Evolutionary conservation across 2,329 filamentous ascomycete genomes (phyloP), one percentile per base, ranked within the genome.

Genomic region (Blastomyces gilchristii): DNA sequence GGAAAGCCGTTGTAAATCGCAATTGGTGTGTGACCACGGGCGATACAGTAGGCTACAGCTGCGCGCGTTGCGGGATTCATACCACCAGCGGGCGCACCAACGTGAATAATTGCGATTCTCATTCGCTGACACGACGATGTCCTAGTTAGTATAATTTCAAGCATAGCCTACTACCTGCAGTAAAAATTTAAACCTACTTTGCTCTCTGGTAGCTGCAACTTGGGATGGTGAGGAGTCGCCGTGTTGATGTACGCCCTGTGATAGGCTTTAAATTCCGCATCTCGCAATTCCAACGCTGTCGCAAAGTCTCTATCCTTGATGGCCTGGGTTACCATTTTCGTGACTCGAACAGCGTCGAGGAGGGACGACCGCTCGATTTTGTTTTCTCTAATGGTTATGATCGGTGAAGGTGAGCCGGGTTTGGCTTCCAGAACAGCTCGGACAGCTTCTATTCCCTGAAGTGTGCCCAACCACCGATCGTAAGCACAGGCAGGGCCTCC

Each of bases 1-100:
- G 94, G 91, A 76, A 99, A 99, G 34, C 94, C 94, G 71, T 99
- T 99, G 79, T 97, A 90, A 63, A 99, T 91, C 22, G 91, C 93
- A 70, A 97, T 76, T 3, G 94, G 90, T 61, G 90, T 91, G 75
- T 99, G 94, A n/a, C 94, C 94, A 64, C 91, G 86, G 54, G 89
- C 89, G 63, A 96, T 76, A 74, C 92, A 97, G 80, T 97, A 97
- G 41, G 91, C 91, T 22, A 97, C 92, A 16, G 90, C 93, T 39
- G 91, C 93, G 68, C 94, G 87, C 25, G 95, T 94, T 52, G 94
- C 94, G 37, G 93, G 92, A 77, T 99, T 99, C 90, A 99, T 97
- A 70, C 94, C 94, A 75, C 94, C 94, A 39, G 94, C 94, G 8
- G 94, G 94, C 14, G 94, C 94, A 71, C 94, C 94, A 31, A 97